Conservation (phyloP, 139 green algal genomes). For the Picochlorum costavermella region DNA sequence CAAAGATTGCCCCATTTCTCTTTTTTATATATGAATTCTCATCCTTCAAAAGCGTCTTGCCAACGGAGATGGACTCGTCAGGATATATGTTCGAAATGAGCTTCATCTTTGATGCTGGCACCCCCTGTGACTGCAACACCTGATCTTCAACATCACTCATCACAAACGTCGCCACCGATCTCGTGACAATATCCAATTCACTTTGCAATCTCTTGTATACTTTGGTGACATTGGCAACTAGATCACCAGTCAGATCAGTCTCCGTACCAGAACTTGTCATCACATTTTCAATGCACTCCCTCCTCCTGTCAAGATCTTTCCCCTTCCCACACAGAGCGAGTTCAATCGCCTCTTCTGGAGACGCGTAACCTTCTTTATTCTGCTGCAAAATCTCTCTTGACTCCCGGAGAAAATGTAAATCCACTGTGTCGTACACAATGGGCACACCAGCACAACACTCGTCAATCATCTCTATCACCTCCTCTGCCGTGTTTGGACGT, state of each 20-base stretch:
- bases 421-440: slow-evolving; percentile 20
- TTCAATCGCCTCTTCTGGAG: background rate
- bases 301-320: too few species aligned
- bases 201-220: too few species aligned
- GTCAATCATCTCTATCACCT: background rate
- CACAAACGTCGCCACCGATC: too few species aligned
- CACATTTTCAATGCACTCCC: too few species aligned
- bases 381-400: slow-evolving; percentile 1
- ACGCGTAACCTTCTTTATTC: background rate
- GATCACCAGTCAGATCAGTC: too few species aligned
- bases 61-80: background rate
- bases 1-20: background rate
- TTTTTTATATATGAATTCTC: background rate
- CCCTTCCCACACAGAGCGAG: background rate
- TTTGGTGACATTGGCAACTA: too few species aligned
- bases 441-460: background rate
- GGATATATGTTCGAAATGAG: background rate
- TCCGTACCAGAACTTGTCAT: too few species aligned
- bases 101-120: background rate
- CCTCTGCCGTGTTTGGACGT: background rate
- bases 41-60: too few species aligned
- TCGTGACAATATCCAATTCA: too few species aligned
- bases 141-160: too few species aligned
- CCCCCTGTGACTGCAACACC: background rate
- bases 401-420: slow-evolving; percentile 24